Evolutionary conservation across 805 yeast genomes (phyloP), one percentile per base, ranked within the genome.

Genomic region (Spathaspora sp.): DNA sequence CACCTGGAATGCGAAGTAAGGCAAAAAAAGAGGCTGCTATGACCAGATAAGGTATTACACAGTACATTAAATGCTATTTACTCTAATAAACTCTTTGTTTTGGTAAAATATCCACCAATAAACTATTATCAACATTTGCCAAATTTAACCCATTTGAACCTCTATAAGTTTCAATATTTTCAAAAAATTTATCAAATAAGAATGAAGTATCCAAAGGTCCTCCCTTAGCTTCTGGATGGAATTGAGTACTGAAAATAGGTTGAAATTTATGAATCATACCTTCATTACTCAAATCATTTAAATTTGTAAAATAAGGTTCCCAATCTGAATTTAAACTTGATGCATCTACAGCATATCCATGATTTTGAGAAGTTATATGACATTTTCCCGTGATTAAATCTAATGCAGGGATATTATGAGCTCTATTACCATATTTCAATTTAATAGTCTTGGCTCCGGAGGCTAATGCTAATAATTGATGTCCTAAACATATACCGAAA

Each of bases 141-240:
- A 76, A 65, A 52, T 78, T 63, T 59, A 70, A 66, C 1, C 75
- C 75, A 53, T 69, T 70, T 42, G 50, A 56, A 11, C 52, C 29
- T 54, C 64, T 73, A 77, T 81, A 90, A 46, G 71, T 72, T 46
- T 74, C 77, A 57, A 94, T 85, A 63, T 86, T 78, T 39, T 76
- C 80, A 61, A 94, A 84, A 73, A 89, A 94, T 70, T 85, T 89
- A 77, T 94, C 98, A 61, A 94, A 94, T 69, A 94, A 77, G 73
- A 83, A 89, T 2, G 90, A 81, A 12, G 97, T 88, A 71, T 94
- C 99, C 63, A 87, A 79, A 53, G 99, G 99, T 60, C 99, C 99
- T 62, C 99, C 98, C 75, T 91, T 93, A 52, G 99, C 98, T 73
- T 94, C 99, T 47, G 99, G 99, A 69, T 94, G 99, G 81, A 94